Evolutionary conservation across 768 basidiomycete genomes (phyloP).

Genomic region (Sutorius australiensis): DNA sequence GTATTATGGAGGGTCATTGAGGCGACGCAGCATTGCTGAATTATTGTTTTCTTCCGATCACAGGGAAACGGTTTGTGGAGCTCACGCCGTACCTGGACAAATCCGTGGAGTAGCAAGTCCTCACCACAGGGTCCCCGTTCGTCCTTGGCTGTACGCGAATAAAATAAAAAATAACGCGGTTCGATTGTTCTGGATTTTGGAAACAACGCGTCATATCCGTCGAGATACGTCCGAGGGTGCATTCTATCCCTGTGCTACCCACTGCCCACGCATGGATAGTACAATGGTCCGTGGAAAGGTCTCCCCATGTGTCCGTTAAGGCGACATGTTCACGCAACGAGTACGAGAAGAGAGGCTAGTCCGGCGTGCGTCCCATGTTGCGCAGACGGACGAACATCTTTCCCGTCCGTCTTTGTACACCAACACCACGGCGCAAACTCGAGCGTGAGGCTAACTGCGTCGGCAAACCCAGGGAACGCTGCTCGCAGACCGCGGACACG

Average conservation of each 20-base stretch:
- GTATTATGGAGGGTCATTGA: constrained; percentile 14
- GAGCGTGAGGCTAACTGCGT: constrained; percentile 1
- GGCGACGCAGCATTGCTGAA: constrained; percentile 16
- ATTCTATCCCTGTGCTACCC: constrained; percentile 14
- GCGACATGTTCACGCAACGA: neutral
- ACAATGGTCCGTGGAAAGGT: neutral
- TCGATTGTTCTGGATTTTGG: neutral
- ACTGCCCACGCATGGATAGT: neutral
- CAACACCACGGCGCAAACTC: neutral
- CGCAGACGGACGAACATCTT: neutral
- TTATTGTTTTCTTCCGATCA: constrained; percentile 11
- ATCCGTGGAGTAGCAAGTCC: constrained; percentile 20
- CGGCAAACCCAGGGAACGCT: neutral
- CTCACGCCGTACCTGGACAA: constrained; percentile 6
- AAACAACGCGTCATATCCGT: constrained; percentile 21
- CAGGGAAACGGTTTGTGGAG: constrained; percentile 17
- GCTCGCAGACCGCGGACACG: neutral
- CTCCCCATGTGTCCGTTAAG: constrained; percentile 6
- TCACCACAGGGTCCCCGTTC: constrained; percentile 20
- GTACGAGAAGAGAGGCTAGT: neutral
- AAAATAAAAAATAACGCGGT: neutral
- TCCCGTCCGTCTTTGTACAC: neutral
- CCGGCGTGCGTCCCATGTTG: constrained; percentile 9
- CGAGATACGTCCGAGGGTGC: constrained; percentile 2
- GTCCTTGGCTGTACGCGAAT: constrained; percentile 1